Evolutionary conservation across 805 yeast genomes (phyloP), one percentile per base, ranked within the genome.

Genomic region (Kluyveromyces starmeri): DNA sequence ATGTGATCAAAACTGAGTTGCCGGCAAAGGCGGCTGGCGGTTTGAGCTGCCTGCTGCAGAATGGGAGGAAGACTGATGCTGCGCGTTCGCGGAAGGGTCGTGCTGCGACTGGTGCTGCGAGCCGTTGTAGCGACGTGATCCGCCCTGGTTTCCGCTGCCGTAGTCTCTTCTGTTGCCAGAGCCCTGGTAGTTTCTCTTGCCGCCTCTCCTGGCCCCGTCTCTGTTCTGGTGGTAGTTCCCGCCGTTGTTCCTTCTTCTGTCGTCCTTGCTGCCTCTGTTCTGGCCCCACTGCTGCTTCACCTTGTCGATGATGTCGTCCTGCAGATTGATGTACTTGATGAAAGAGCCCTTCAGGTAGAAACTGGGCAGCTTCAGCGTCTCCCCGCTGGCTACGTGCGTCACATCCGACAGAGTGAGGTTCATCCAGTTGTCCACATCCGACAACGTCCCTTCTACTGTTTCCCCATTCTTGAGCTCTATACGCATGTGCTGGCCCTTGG

Each of bases 381-480:
- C 43, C 71, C 76, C 24, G 83, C 89, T 45, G 68, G 65, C 62
- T 50, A 34, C 38, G 39, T 51, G 51, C 15, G 77, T 72, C 11
- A 80, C 96, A 43, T 86, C 78, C 21, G 68, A 68, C 35, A 92
- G 67, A 2, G 95, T 83, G 44, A 92, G 67, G 58, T 92, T 92
- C 99, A 92, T 92, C 86, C 94, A 83, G 25, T 84, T 78, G 57
- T 92, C 99, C 48, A 95, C 85, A 51, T 83, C 82, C 37, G 75
- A 73, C 40, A 92, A 66, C 37, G 71, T 73, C 33, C 99, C 99
- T 50, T 80, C 81, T 32, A 88, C 67, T 7, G 89, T 78, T 50
- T 84, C 96, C 21, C 97, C 96, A 37, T 81, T 78, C 58, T 92
- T 92, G 53, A 92, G 72, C 58, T 89, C 98, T 32, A 92, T 84